Evolutionary conservation across 441 rosid species (phyloP).

Genomic region (Arabidopsis hybrid): DNA sequence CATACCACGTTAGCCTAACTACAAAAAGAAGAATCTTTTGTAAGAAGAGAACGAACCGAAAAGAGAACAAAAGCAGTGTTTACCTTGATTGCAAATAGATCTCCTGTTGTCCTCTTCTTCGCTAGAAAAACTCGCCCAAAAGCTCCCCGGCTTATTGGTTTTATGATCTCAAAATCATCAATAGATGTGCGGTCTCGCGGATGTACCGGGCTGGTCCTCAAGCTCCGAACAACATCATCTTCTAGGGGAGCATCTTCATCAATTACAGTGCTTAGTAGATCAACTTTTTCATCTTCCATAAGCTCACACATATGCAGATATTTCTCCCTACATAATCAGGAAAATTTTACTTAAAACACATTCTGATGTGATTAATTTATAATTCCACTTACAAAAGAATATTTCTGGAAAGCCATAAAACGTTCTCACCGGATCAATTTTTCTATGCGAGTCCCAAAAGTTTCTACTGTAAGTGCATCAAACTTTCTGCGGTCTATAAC

Average conservation of each 20-base stretch:
- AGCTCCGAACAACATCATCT: constrained; percentile 94
- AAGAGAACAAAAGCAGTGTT: constrained; percentile 29
- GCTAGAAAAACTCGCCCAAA: constrained; percentile 98
- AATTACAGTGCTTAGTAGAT: constrained; percentile 80
- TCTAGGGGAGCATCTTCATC: constrained; percentile 98
- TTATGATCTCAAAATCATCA: constrained; percentile 98
- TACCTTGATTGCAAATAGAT: constrained; percentile 98
- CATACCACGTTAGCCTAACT: constrained; percentile 18
- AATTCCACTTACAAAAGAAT: background rate
- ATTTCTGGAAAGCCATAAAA: constrained; percentile 2
- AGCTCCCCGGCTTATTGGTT: constrained; percentile 99
- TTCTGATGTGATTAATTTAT: background rate
- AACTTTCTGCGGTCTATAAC: constrained; percentile 89
- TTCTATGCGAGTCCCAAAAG: constrained; percentile 97
- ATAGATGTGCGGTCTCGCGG: constrained; percentile 93
- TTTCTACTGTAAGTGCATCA: constrained; percentile 94
- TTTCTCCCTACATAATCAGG: constrained; percentile 75
- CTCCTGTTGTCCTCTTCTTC: constrained; percentile 97
- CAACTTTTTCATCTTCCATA: constrained; percentile 88
- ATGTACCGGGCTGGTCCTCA: constrained; percentile 94
- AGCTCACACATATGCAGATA: constrained; percentile 94
- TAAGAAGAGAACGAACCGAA: constrained; percentile 1
- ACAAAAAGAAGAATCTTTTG: background rate
- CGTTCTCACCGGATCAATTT: constrained; percentile 78
- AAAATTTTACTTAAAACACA: constrained; percentile 33